These are phyloP conservation scores for Metschnikowia cubensis DNA, from an alignment of 805 yeast genomes.

Conservation along the genomic window DNA sequence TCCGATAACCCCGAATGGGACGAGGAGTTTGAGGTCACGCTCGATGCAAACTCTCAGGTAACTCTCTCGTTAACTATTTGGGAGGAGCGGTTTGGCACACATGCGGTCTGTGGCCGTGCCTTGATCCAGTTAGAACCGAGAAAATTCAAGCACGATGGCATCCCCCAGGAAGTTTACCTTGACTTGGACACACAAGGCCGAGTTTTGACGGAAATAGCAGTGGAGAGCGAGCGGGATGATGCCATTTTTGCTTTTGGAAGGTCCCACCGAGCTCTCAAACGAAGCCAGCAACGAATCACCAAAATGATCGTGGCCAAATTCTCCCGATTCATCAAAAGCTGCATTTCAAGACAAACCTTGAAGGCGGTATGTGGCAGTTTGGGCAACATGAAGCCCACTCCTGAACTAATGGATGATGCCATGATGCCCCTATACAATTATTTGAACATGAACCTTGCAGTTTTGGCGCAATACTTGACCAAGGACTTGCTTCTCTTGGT, in stretches of 20 bases:
- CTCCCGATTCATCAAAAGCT: constrained; percentile 55
- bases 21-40: constrained; percentile 68
- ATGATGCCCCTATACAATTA: constrained; percentile 72
- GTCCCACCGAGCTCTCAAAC: constrained; percentile 59
- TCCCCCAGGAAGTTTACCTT: constrained; percentile 55
- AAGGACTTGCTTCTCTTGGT: constrained; percentile 54
- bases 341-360: constrained; percentile 55
- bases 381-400: constrained; percentile 42
- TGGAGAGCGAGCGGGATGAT: constrained; percentile 77
- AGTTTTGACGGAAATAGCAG: constrained; percentile 59
- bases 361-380: constrained; percentile 50
- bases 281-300: constrained; percentile 64
- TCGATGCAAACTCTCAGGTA: constrained; percentile 38
- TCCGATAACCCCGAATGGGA: constrained; percentile 78
- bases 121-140: constrained; percentile 57
- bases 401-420: constrained; percentile 55
- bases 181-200: constrained; percentile 69
- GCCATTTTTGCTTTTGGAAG: constrained; percentile 78
- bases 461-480: constrained; percentile 57
- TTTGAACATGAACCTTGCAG: constrained; percentile 61
- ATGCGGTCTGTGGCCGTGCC: constrained; percentile 65
- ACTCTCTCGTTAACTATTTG: constrained; percentile 62
- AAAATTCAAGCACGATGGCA: constrained; percentile 61
- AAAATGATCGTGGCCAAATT: constrained; percentile 72
- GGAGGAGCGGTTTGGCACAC: constrained; percentile 57